Base-by-base conservation (phyloP, 2,329 filamentous ascomycete species). In the Aspergillus aculeatinus region DNA sequence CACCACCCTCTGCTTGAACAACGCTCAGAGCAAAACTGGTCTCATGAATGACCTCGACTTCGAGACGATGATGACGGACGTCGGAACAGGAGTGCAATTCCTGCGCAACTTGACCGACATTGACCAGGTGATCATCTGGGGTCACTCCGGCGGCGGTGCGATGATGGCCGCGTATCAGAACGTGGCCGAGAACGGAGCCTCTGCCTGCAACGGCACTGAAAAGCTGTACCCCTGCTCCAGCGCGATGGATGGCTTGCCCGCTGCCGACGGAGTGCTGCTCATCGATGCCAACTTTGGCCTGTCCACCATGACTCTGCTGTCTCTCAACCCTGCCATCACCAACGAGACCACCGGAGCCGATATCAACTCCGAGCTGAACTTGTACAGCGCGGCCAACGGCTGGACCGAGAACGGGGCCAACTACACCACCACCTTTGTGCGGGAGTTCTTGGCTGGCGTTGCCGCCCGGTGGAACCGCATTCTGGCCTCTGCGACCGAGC, bases 151-250 rank as follows among this genome's bases (percentile, higher is more conserved):
- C 23, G 51, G 51, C 9, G 51, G 51, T 6, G 51, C 51, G 27
- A 52, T 52, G 51, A 52, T 52, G 51, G n/a, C 51, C 7, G 51
- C 51, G 2, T 52, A 52, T 19, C 51, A 52, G 19, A 52, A 52
- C 33, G 39, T 52, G 6, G 51, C 51, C 1, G 51, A 52, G 51
- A 52, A 52, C 19, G 51, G 51, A 11, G 51, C 39, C 51, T 39
- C 21, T 35, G 51, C 51, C 21, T 52, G 51, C 33, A 52, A 52
- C n/a, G 51, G 51, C 7, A 31, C 51, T 5, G 51, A 52, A 5
- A 31, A 35, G n/a, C 33, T 52, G 19, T 52, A 52, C 51, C 51
- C 51, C 21, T 52, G 51, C 31, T 52, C 51, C 21, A 35, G 39
- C 19, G 51, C 51, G 19, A 52, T 52, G 51, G 51, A 31, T 16